These are phyloP conservation scores for Trichoderma pleuroti DNA, from an alignment of 2,329 filamentous ascomycete species.

Conservation along the genomic window DNA sequence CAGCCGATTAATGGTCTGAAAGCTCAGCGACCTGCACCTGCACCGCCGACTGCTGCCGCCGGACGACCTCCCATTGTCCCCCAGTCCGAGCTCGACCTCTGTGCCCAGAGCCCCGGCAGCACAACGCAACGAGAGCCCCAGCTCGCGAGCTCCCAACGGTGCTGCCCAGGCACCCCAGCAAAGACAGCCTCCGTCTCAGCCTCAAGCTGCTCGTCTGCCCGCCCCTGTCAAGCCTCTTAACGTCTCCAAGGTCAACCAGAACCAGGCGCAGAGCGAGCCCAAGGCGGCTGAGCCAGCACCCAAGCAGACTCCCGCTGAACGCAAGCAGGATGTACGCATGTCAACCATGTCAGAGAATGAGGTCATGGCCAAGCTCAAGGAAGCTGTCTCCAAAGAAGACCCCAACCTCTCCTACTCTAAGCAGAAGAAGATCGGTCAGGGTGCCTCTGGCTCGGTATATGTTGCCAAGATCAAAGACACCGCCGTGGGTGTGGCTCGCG, in stretches of 20 bases:
- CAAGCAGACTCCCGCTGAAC: constrained; percentile 65
- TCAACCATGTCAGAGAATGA: constrained; percentile 96
- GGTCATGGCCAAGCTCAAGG: constrained; percentile 92
- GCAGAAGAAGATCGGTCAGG: constrained; percentile 99
- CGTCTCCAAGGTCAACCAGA: constrained; percentile 61
- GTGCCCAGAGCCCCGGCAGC: constrained; percentile 41
- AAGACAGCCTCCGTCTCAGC: constrained; percentile 45
- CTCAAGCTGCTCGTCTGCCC: constrained; percentile 47
- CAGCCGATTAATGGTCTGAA: constrained; percentile 55
- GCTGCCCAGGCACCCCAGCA: constrained; percentile 47
- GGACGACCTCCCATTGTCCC: constrained; percentile 46
- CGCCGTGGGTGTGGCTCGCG: constrained; percentile 78
- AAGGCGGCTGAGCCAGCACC: constrained; percentile 89
- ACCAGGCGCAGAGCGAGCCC: constrained; percentile 59
- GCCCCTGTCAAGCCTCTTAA: constrained; percentile 75
- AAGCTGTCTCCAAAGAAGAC: constrained; percentile 93
- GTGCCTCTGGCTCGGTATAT: constrained; percentile 95
- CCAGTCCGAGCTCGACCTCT: constrained; percentile 50
- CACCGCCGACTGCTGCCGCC: constrained; percentile 52
- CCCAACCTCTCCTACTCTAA: constrained; percentile 95
- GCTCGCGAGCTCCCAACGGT: constrained; percentile 57
- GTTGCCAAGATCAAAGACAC: constrained; percentile 92
- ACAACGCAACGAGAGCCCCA: constrained; percentile 45
- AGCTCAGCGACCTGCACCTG: constrained; percentile 80
- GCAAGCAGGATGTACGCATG: constrained; percentile 93